These are phyloP conservation scores for Pythium diclinum DNA, from an alignment of 352 stramenopile species.

Conservation along the genomic window DNA sequence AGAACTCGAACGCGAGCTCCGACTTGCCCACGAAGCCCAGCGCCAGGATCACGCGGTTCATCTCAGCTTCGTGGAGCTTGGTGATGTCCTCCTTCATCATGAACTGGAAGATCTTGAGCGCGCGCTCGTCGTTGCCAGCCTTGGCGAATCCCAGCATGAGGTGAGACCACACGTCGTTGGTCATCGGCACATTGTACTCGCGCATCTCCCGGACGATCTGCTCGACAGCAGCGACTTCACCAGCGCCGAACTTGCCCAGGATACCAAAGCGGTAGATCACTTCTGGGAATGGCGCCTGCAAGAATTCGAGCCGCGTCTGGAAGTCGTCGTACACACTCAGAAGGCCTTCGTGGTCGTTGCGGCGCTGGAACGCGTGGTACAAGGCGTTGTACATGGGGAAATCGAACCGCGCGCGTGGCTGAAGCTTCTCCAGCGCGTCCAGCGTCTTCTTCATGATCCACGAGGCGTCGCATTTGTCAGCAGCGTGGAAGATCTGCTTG, in stretches of 20 bases:
- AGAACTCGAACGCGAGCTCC: conserved; percentile 1
- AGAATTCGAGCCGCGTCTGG: neutral
- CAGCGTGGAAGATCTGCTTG: neutral
- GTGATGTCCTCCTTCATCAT: neutral
- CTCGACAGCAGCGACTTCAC: neutral
- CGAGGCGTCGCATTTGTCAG: neutral
- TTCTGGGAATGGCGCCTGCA: conserved; percentile 1
- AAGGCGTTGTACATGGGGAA: neutral
- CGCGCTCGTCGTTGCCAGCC: neutral
- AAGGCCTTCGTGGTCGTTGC: neutral
- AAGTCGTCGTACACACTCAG: neutral
- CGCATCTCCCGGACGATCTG: neutral
- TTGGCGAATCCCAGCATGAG: neutral
- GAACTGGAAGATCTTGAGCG: conserved; percentile 3
- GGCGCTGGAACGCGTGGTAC: neutral
- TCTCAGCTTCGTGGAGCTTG: neutral
- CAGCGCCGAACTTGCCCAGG: neutral
- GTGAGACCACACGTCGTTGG: neutral
- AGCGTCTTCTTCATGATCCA: neutral
- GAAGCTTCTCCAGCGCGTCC: neutral
- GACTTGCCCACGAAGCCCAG: neutral
- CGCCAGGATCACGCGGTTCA: conserved; percentile 1
- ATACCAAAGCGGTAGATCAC: neutral
- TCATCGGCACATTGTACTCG: neutral
- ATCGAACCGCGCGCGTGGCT: neutral